Evolutionary conservation across 768 basidiomycete genomes (phyloP), one percentile per base, ranked within the genome.

Genomic region (Tubosaeta sp.): DNA sequence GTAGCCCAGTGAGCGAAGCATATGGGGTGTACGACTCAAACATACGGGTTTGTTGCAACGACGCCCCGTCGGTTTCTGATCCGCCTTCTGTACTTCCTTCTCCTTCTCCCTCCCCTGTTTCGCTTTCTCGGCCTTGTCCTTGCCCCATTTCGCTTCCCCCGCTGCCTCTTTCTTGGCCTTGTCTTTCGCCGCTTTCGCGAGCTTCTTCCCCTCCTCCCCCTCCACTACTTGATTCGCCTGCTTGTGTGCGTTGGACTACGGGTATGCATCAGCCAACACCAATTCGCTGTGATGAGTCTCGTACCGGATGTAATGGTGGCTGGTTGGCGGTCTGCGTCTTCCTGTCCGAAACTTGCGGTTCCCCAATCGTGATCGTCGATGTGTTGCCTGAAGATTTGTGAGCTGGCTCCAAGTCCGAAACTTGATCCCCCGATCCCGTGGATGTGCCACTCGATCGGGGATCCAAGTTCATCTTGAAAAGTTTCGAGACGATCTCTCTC

Each of bases 401-500:
- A 13, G 1, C 54, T 29, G 36, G 38, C 0, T 39, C 49, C 55
- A 53, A 51, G 49, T 21, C 16, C 2, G 48, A 14, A 21, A 54
- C 54, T 63, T 64, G 64, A 10, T 1, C 49, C 54, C 46, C 59
- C 53, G 48, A 40, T 30, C 61, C 51, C 4, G 47, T 53, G 63
- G 64, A 35, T 1, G 19, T 13, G 18, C 57, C 60, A 57, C 34
- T 29, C 16, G 52, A 44, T 2, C 30, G 54, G 25, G 46, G 44
- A 38, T n/a, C 34, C 57, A 67, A 62, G 53, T 52, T 47, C 19
- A 6, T 25, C 44, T 60, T 62, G 61, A 75, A 68, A 44, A 65
- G 58, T 32, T 62, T 63, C 24, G 57, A 60, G 41, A 76, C 57
- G 30, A 75, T 70, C 18, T 60, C 56, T 18, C 60, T 59, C 57